Base-by-base conservation (phyloP, 352 stramenopile species). In the Globisporangium cederbergense region DNA sequence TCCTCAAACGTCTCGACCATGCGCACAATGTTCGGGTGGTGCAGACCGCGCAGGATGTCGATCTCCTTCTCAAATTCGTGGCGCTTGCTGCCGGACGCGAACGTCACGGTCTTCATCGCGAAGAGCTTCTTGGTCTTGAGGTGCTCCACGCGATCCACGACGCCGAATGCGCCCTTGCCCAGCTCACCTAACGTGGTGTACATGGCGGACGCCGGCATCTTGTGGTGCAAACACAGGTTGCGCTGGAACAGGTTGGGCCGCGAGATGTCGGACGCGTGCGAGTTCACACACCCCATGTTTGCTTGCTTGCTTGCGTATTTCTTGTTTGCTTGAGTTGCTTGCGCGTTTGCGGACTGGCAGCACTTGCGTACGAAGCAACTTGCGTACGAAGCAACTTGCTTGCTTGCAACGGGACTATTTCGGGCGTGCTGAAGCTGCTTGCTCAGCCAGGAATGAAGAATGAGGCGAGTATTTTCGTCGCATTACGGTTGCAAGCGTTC, bases 1-100 rank as follows among this genome's bases (percentile, higher is more conserved):
- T 89, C 80, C 65, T 94, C 83, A 42, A 81, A 94, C 1, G 85
- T 94, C 61, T 94, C 85, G 6, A 92, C 51, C 76, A 94, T 89
- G 18, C 77, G 77, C 60, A 94, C 85, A 45, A 94, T 92, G 57
- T 87, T 90, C 20, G 83, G 81, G 59, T 94, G 85, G 60, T 94
- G 85, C 52, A 94, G 56, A 1, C 86, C 85, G 18, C 83, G 72
- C 25, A 91, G 58, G 34, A 94, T 84, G 58, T 89, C 75, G 52
- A 92, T 94, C 66, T 94, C 85, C 34, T 81, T 86, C 60, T 89
- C 81, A 56, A 93, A 89, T 56, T 89, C 85, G 58, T 75, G 72
- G 3, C 82, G 75, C 57, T 93, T 85, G 55, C 73, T 81, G 32
- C 76, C 81, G 1, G 74, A 84, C 3, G 66, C 68, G 45, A 93